These are phyloP conservation scores for Telopea speciosissima DNA, from an alignment of 177 flowering plant species.

Conservation along the genomic window DNA sequence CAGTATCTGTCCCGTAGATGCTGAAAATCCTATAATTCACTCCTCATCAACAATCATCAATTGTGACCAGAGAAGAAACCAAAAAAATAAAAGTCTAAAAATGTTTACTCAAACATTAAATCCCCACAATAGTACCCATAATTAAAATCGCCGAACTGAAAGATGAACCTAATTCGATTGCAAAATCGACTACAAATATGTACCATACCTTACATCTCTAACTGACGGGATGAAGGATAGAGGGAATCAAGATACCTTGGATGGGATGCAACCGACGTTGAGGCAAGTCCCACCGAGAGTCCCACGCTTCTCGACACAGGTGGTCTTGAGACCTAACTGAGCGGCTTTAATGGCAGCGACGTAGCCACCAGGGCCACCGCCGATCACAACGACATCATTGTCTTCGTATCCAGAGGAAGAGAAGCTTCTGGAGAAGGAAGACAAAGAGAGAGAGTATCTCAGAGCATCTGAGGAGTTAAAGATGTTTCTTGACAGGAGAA, in stretches of 20 bases:
- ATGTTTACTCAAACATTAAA: no score
- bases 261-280: slow-evolving; percentile 93
- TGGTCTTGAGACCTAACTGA: slow-evolving; percentile 82
- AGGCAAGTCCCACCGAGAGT: slow-evolving; percentile 89
- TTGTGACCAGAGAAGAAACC: no score
- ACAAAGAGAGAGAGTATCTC: slow-evolving; percentile 27
- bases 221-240: not conserved
- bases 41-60: no score
- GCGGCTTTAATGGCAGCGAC: slow-evolving; percentile 98
- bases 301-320: slow-evolving; percentile 88
- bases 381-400: slow-evolving; percentile 80
- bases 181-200: no score
- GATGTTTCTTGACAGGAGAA: slow-evolving; percentile 21
- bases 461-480: slow-evolving; percentile 17
- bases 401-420: slow-evolving; percentile 69
- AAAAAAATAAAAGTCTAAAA: no score
- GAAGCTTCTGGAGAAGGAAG: slow-evolving; percentile 41
- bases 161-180: no score
- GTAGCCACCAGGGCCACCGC: slow-evolving; percentile 94
- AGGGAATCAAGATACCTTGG: slow-evolving; percentile 46
- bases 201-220: no score
- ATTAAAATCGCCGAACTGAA: no score
- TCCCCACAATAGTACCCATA: no score
- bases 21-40: no score
- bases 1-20: no score